Evolutionary conservation across 2,329 filamentous ascomycete genomes (phyloP).

Genomic region (Penicillium hesseltinei): DNA sequence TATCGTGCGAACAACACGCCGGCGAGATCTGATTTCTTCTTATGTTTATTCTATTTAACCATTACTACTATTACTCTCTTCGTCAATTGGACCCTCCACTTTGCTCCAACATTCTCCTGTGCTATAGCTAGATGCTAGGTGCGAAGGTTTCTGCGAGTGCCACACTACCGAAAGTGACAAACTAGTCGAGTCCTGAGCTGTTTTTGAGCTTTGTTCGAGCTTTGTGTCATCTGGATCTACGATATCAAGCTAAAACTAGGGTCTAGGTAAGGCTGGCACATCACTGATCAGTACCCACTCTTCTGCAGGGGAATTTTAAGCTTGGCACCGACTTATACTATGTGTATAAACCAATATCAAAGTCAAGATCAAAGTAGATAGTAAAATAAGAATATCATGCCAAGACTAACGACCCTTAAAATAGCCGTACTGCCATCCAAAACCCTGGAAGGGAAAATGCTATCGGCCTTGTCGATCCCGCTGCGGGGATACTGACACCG

Average conservation of each 20-base stretch:
- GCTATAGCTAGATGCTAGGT: neutral
- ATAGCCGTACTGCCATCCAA: neutral
- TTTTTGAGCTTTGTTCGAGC: neutral
- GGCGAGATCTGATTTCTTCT: conserved; percentile 16
- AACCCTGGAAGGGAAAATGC: neutral
- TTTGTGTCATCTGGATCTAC: neutral
- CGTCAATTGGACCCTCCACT: conserved; percentile 10
- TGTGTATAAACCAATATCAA: neutral
- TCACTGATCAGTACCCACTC: conserved; percentile 2
- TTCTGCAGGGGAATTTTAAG: neutral
- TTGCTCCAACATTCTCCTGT: conserved; percentile 3
- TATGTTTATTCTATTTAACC: conserved; percentile 20
- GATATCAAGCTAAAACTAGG: neutral
- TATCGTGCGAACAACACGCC: conserved; percentile 3
- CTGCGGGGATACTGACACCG: conserved; percentile 24
- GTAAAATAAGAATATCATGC: neutral
- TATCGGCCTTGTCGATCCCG: conserved; percentile 19
- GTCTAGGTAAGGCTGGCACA: neutral
- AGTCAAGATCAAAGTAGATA: neutral
- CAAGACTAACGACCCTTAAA: conserved; percentile 3
- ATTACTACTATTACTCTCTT: conserved; percentile 10
- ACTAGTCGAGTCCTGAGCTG: neutral
- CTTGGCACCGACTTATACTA: neutral
- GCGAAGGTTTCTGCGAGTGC: too few species aligned
- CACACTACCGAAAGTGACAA: too few species aligned